These are phyloP conservation scores for Alternaria triticina DNA, from an alignment of 2,329 filamentous ascomycete species.

Conservation along the genomic window DNA sequence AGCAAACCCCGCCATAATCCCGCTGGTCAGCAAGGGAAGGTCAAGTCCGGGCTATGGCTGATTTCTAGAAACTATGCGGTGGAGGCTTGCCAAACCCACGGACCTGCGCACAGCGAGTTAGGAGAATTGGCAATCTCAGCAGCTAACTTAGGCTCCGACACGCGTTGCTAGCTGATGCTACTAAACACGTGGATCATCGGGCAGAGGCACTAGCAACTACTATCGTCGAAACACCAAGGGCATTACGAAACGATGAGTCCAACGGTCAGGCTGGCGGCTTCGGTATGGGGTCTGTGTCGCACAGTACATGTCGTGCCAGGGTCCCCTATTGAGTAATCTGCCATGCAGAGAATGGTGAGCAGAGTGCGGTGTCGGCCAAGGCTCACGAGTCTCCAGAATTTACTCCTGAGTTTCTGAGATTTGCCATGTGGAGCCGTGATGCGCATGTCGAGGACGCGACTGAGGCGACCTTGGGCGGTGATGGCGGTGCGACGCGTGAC, in stretches of 20 bases:
- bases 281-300: constrained; percentile 34
- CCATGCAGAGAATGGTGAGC: constrained; percentile 33
- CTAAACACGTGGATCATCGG: constrained; percentile 17
- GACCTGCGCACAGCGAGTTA: constrained; percentile 11
- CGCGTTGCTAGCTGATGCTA: constrained; percentile 13
- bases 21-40: constrained; percentile 36
- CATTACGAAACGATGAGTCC: constrained; percentile 23
- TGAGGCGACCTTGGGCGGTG: not conserved
- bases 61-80: constrained; percentile 30
- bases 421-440: constrained; percentile 1
- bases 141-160: constrained; percentile 17
- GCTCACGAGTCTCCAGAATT: constrained; percentile 3
- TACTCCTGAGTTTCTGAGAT: not conserved
- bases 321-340: constrained; percentile 33
- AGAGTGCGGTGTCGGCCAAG: constrained; percentile 21
- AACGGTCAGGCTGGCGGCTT: constrained; percentile 21
- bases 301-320: constrained; percentile 33
- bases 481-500: constrained; percentile 15
- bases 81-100: constrained; percentile 19
- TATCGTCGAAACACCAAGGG: constrained; percentile 14
- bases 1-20: constrained; percentile 43
- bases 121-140: constrained; percentile 33
- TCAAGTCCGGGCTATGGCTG: constrained; percentile 23
- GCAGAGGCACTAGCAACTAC: constrained; percentile 12
- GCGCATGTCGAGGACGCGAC: not conserved